Evolutionary conservation across 2,329 filamentous ascomycete species (phyloP), one percentile per base, ranked within the genome.

Genomic region (Setomelanomma holmii): DNA sequence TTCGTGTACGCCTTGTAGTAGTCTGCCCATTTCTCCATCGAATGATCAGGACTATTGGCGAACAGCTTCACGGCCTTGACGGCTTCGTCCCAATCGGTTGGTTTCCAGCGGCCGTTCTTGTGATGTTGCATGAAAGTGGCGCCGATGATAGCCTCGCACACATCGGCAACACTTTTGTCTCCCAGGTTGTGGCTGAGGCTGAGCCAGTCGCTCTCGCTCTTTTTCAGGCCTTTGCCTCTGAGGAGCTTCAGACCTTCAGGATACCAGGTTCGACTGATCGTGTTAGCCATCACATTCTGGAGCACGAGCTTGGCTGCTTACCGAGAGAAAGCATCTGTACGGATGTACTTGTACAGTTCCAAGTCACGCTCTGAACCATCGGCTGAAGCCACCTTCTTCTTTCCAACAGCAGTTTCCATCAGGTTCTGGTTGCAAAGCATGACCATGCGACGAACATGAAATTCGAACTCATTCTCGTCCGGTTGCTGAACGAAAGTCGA

Each of bases 71-170:
- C 89, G 19, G 86, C 84, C 63, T 81, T 81, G 38, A 87, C 82
- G 17, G 86, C 84, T 66, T 83, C 78, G 53, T 87, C 81, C 75
- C 86, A 86, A 11, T 82, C 76, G 39, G 78, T 67, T 2, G 74
- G 64, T 19, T 71, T 53, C 77, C 78, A 82, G 2, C 63, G 36
- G 2, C 71, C 76, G 14, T 63, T 71, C 21, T 75, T 64, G 34
- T 84, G 80, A 45, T 83, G 77, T 5, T 82, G 77, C 35, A 88
- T 86, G 43, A 86, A 79, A 0, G 93, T 89, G 2, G 93, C 95
- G 5, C 93, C 95, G 41, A 99, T 98, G 50, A 97, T 77, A 0
- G 95, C 93, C 71, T 98, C 95, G 55, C 91, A 96, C 0, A 98
- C 92, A 73, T 98, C 95, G 3, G 95, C 93, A 65, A 96, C 88